Evolutionary conservation across 805 yeast species (phyloP).

Genomic region (Starmerella stellata): DNA sequence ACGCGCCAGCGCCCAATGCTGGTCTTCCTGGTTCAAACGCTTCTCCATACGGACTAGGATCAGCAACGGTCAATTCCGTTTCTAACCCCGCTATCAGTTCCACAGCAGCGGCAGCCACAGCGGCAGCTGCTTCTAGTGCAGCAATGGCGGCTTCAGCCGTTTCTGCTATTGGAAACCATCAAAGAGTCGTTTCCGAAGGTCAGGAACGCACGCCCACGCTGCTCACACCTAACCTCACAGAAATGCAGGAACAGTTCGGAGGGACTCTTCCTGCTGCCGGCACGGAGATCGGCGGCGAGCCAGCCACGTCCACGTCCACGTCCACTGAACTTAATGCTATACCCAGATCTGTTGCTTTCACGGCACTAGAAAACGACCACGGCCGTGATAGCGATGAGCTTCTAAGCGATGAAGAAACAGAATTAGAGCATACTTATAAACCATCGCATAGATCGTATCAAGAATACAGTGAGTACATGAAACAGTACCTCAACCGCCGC

Average conservation of each 20-base stretch:
- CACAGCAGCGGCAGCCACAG: not conserved
- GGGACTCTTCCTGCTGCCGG: not conserved
- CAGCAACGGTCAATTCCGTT: no score
- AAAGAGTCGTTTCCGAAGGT: conserved; percentile 23
- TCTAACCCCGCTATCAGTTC: no score
- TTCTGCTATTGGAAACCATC: no score
- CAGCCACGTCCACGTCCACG: no score
- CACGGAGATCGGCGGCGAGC: no score
- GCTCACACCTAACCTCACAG: conserved; percentile 9
- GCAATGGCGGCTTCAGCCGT: not conserved
- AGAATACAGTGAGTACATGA: conserved; percentile 19
- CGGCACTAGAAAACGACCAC: no score
- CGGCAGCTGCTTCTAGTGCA: conserved; percentile 2
- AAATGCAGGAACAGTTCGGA: not conserved
- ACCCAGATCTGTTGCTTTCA: no score
- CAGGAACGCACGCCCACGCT: conserved; percentile 20
- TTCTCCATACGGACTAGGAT: no score
- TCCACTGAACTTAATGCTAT: no score
- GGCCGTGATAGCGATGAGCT: not conserved
- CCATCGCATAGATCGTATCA: conserved; percentile 17
- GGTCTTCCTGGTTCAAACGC: not conserved
- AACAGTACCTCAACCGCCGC: conserved; percentile 12
- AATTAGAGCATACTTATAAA: conserved; percentile 14
- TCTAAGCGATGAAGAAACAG: no score
- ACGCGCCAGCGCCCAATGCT: no score